Evolutionary conservation across 495 filamentous ascomycete species (phyloP).

Genomic region (Penicillium desertorum): DNA sequence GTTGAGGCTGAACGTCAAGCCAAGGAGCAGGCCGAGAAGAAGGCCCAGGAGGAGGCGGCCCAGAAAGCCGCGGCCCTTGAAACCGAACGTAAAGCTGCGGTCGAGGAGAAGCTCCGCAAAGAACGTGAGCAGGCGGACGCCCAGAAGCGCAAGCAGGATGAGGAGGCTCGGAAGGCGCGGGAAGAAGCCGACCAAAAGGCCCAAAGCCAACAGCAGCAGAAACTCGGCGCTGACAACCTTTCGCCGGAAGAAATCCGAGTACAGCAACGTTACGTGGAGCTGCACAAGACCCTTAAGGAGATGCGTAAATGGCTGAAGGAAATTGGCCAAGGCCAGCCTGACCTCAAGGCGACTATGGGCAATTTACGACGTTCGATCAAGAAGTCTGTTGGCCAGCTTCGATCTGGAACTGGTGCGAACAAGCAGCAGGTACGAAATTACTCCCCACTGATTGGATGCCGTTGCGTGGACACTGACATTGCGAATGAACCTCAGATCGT

Average conservation of each 20-base stretch:
- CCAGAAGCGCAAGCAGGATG: slow-evolving; percentile 40
- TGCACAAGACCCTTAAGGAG: slow-evolving; percentile 73
- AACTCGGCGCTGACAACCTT: slow-evolving; percentile 26
- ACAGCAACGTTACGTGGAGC: slow-evolving; percentile 62
- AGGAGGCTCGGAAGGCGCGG: slow-evolving; percentile 38
- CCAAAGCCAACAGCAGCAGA: slow-evolving; percentile 29
- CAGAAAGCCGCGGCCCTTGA: slow-evolving; percentile 34
- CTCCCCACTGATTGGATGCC: neutral
- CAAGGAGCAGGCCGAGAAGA: slow-evolving; percentile 43
- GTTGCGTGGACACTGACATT: neutral
- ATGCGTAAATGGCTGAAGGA: slow-evolving; percentile 59
- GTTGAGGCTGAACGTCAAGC: slow-evolving; percentile 42
- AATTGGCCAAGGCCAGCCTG: slow-evolving; percentile 47
- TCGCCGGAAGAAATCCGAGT: slow-evolving; percentile 39
- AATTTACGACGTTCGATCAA: slow-evolving; percentile 71
- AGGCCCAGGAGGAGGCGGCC: slow-evolving; percentile 39
- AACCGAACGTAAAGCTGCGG: slow-evolving; percentile 41
- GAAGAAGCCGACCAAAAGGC: slow-evolving; percentile 36
- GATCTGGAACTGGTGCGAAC: slow-evolving; percentile 62
- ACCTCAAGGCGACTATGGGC: slow-evolving; percentile 65
- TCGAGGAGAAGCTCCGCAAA: slow-evolving; percentile 55
- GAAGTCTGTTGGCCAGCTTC: slow-evolving; percentile 73
- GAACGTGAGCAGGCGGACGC: slow-evolving; percentile 51
- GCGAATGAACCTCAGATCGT: neutral
- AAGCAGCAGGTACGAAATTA: slow-evolving; percentile 39